Evolutionary conservation across 2,329 filamentous ascomycete genomes (phyloP).

Genomic region (Exophiala sp.): DNA sequence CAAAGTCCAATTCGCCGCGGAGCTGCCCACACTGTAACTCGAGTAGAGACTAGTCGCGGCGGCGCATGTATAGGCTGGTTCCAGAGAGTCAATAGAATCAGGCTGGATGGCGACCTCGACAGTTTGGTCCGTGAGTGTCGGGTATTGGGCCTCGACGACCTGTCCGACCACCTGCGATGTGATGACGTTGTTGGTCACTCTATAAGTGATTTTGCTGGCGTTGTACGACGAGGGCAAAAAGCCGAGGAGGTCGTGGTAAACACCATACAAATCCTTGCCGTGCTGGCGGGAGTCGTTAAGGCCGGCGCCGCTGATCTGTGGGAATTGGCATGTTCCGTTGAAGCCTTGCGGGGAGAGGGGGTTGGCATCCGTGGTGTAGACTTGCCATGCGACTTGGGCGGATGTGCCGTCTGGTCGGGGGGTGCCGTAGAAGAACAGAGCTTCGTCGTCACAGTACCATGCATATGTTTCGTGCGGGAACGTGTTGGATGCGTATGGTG

Average conservation of each 20-base stretch:
- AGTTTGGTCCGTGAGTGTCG: slow-evolving; percentile 29
- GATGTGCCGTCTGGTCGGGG: slow-evolving; percentile 47
- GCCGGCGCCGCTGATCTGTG: slow-evolving; percentile 70
- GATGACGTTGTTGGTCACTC: slow-evolving; percentile 79
- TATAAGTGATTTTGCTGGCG: slow-evolving; percentile 54
- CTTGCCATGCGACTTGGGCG: slow-evolving; percentile 62
- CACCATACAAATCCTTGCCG: slow-evolving; percentile 70
- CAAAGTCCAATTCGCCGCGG: slow-evolving; percentile 55
- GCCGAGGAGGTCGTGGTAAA: slow-evolving; percentile 66
- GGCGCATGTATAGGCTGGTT: slow-evolving; percentile 68
- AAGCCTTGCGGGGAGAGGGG: slow-evolving; percentile 66
- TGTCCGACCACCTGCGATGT: slow-evolving; percentile 77
- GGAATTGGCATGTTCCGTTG: slow-evolving; percentile 73
- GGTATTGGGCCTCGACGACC: slow-evolving; percentile 69
- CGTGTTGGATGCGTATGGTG: slow-evolving; percentile 72
- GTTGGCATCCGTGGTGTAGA: slow-evolving; percentile 60
- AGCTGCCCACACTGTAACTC: slow-evolving; percentile 46
- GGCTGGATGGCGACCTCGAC: slow-evolving; percentile 45
- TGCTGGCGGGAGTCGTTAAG: slow-evolving; percentile 73
- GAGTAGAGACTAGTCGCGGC: slow-evolving; percentile 46
- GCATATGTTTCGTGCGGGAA: slow-evolving; percentile 70
- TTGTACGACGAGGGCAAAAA: slow-evolving; percentile 59
- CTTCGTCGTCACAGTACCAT: slow-evolving; percentile 70
- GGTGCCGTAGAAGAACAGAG: slow-evolving; percentile 66
- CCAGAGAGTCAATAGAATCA: slow-evolving; percentile 64